A percentile compares a stretch with the other conserved stretches of the same genome.
Conservation (phyloP, 2,329 filamentous ascomycete species). For the Curvularia lunata region DNA sequence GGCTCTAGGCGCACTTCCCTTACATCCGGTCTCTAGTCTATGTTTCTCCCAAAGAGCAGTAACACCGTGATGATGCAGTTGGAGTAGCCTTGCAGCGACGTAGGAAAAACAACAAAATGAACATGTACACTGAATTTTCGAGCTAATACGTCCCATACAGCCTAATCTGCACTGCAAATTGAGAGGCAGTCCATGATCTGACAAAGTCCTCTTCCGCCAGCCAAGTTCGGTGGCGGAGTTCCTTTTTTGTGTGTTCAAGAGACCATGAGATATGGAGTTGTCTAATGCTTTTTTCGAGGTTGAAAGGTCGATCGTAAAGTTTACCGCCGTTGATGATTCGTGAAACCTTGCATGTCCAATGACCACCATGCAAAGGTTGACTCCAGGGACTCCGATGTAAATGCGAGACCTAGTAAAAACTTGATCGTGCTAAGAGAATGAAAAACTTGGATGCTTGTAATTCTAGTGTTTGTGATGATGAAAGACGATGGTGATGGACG, state of each 20-base stretch:
- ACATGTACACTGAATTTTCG: constrained; percentile 28
- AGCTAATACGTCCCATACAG: constrained; percentile 18
- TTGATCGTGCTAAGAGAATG: constrained; percentile 20
- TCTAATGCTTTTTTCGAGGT: constrained; percentile 49
- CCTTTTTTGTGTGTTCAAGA: constrained; percentile 9
- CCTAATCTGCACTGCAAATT: constrained; percentile 34
- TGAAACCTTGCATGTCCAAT: constrained; percentile 22
- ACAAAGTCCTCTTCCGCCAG: constrained; percentile 19
- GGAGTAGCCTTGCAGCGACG: constrained; percentile 3
- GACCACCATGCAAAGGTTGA: constrained; percentile 17
- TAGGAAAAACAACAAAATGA: constrained; percentile 9
- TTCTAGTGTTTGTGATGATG: constrained; percentile 21
- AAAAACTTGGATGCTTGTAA: constrained; percentile 17
- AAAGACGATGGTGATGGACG: constrained; percentile 14
- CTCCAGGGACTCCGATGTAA: constrained; percentile 38
- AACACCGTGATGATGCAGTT: constrained; percentile 8
- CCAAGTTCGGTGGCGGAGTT: constrained; percentile 3
- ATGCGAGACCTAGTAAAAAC: constrained; percentile 34
- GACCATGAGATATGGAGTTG: constrained; percentile 34
- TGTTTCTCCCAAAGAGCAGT: constrained; percentile 7
- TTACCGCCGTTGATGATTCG: constrained; percentile 28
- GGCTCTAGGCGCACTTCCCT: constrained; percentile 5
- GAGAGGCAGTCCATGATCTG: constrained; percentile 26
- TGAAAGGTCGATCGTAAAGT: constrained; percentile 30
- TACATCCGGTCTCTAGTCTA: constrained; percentile 7